Evolutionary conservation across 2,329 filamentous ascomycete species (phyloP).

Genomic region (Exophiala sp.): DNA sequence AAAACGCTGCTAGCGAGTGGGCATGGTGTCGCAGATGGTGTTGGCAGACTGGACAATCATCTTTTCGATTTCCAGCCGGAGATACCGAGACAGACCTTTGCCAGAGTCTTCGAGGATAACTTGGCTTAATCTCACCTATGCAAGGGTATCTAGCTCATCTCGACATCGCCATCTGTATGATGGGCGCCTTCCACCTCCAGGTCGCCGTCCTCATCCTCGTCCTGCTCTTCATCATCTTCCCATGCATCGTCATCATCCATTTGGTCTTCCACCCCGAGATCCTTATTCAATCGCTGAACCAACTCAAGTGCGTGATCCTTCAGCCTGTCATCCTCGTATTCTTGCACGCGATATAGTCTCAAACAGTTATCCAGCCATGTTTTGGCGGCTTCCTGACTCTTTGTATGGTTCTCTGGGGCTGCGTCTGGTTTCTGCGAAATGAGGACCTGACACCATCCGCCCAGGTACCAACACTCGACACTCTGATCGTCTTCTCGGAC

Average conservation of each 20-base stretch:
- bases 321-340: slow-evolving; percentile 62
- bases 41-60: slow-evolving; percentile 7
- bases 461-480: slow-evolving; percentile 95
- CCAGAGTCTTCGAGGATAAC: slow-evolving; percentile 1
- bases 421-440: slow-evolving; percentile 49
- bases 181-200: slow-evolving; percentile 30
- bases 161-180: slow-evolving; percentile 20
- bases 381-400: slow-evolving; percentile 55
- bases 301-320: slow-evolving; percentile 44
- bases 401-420: slow-evolving; percentile 34
- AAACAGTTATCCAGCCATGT: slow-evolving; percentile 76
- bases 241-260: slow-evolving; percentile 57
- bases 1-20: slow-evolving; percentile 12
- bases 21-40: slow-evolving; percentile 12
- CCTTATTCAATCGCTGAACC: slow-evolving; percentile 55
- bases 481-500: slow-evolving; percentile 88
- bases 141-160: slow-evolving; percentile 11
- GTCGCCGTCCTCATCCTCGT: slow-evolving; percentile 39
- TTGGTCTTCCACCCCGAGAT: slow-evolving; percentile 60
- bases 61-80: slow-evolving; percentile 8
- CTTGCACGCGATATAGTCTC: slow-evolving; percentile 70
- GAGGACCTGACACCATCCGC: slow-evolving; percentile 87
- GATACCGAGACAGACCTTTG: slow-evolving; percentile 5
- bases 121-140: neutral
- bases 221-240: slow-evolving; percentile 56